A percentile compares a stretch with the other conserved stretches of the same genome.
These are phyloP conservation scores for Tylopilus sp. DNA, from an alignment of 1,284 basidiomycete species.

Conservation along the genomic window DNA sequence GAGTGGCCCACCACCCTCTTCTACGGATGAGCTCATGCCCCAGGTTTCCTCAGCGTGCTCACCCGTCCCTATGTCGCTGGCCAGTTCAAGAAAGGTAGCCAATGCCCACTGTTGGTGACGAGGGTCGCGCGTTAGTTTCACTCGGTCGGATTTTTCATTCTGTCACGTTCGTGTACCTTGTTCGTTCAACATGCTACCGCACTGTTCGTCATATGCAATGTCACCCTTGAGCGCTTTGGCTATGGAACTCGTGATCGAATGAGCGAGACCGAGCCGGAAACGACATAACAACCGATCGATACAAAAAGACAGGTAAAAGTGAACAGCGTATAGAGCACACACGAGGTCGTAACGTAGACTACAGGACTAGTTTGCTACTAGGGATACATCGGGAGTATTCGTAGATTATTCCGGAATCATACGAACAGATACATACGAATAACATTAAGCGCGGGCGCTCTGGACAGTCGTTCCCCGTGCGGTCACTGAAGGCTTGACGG, in stretches of 20 bases:
- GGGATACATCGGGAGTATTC: conserved; percentile 21
- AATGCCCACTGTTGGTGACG: conserved; percentile 58
- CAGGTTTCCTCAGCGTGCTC: conserved; percentile 49
- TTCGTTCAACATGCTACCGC: not conserved
- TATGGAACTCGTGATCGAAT: not conserved
- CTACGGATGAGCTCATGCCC: not conserved
- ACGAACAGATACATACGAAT: conserved; percentile 11
- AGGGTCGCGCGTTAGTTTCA: conserved; percentile 14
- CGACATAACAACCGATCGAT: conserved; percentile 15
- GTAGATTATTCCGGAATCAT: conserved; percentile 6
- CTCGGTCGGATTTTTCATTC: not conserved
- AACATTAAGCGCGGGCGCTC: conserved; percentile 7
- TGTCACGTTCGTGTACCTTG: not conserved
- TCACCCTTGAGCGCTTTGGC: not conserved
- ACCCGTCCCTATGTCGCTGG: conserved; percentile 67
- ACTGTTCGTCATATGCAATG: not conserved
- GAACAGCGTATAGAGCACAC: conserved; percentile 10
- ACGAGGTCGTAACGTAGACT: conserved; percentile 2
- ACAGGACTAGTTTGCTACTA: conserved; percentile 19
- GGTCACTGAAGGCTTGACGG: conserved; percentile 10
- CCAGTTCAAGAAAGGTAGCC: conserved; percentile 60
- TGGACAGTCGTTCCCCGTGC: not conserved
- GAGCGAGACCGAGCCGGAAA: not conserved
- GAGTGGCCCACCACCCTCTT: conserved; percentile 28
- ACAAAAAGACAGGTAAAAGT: conserved; percentile 1